Evolutionary conservation across 177 flowering plant species (phyloP), one percentile per base, ranked within the genome.

Genomic region (Vitis hybrid): DNA sequence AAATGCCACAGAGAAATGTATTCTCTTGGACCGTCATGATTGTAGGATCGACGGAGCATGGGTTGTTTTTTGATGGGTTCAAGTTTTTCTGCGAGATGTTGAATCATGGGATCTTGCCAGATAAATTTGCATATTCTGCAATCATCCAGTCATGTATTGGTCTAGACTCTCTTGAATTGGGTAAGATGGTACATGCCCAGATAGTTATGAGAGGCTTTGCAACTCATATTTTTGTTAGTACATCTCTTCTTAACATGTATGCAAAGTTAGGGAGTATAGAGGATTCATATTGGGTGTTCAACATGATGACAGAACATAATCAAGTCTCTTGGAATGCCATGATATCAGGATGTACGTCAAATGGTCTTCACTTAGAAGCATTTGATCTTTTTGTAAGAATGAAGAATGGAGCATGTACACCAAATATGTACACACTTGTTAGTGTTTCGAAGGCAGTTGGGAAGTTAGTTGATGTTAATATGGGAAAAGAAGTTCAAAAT

Each of bases 21-120:
- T 84, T 87, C 64, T 88, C 92, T 15, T 87, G 89, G 92, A 90
- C 88, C 4, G 82, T 77, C 48, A 84, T 90, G 86, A 85, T 90
- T 74, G 80, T 76, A 56, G 94, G 88, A 24, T 83, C 80, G 1
- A 74, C 76, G 3, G 83, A 83, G 54, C 82, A 79, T 65, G 82
- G 80, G 56, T 66, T 66, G 19, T 81, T 65, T 60, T 27, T 58
- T 46, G 89, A 88, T 60, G 90, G 88, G 67, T 58, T 85, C 24
- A 40, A 61, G 50, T 85, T 73, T 21, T 85, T 86, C 64, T 50
- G 50, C 46, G 79, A 86, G 68, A 84, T 88, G 89, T 65, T 16
- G 71, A 35, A 32, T 24, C 2, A 52, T 73, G 92, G 84, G 57
- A 70, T 83, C 35, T 67, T 49, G 9, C 88, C 86, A 0, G 89